phyloP scores from a whole-genome alignment of 176 grass and related monocot genomes.

The Canna indica region DNA sequence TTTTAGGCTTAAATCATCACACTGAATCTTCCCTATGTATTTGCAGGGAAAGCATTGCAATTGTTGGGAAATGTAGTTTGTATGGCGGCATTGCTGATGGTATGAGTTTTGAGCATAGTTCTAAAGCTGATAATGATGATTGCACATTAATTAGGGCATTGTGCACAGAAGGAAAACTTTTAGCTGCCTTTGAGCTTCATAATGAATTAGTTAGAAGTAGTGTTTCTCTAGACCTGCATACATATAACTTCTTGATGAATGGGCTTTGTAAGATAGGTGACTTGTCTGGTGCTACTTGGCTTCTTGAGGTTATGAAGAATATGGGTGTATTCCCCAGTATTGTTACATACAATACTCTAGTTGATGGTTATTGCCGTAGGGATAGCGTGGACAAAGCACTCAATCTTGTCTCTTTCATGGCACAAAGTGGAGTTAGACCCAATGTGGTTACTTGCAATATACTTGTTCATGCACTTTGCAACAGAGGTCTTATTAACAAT shows the following conservation, averaged over 20 bases:
- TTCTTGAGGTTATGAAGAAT: conserved; percentile 31
- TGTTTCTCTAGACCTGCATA: conserved; percentile 24
- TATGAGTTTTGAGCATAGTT: conserved; percentile 24
- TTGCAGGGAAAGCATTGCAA: conserved; percentile 42
- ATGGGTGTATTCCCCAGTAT: conserved; percentile 22
- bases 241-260: conserved; percentile 43
- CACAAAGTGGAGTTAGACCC: conserved; percentile 27
- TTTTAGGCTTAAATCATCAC: neutral
- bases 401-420: conserved; percentile 37
- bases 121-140: conserved; percentile 16
- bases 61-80: conserved; percentile 30
- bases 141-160: conserved; percentile 41
- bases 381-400: conserved; percentile 37
- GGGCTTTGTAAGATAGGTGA: conserved; percentile 36
- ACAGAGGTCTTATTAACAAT: conserved; percentile 24
- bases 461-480: conserved; percentile 33
- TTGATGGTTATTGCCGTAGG: conserved; percentile 33
- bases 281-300: conserved; percentile 31
- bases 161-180: conserved; percentile 31
- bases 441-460: conserved; percentile 46
- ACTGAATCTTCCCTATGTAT: conserved; percentile 11
- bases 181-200: conserved; percentile 25
- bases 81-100: conserved; percentile 22
- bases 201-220: conserved; percentile 18
- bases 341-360: conserved; percentile 43